Conservation (phyloP, 1,139 yeast species). For the Saccharomycopsis crataegensis region DNA sequence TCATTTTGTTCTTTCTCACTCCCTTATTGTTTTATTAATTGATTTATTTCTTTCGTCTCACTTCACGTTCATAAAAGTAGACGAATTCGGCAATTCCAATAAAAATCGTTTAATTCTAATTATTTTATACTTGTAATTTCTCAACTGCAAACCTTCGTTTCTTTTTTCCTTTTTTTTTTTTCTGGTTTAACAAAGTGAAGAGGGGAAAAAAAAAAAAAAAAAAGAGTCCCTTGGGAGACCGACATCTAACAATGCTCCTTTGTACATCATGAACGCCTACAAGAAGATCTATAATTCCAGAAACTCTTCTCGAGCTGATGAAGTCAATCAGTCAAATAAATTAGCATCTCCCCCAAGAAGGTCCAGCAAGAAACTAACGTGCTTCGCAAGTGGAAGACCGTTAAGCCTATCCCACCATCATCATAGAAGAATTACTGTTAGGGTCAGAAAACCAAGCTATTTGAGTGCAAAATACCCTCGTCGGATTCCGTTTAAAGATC, state of each 20-base stretch:
- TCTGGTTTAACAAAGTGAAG: neutral
- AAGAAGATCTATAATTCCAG: neutral
- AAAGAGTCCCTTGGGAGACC: neutral
- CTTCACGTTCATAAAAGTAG: neutral
- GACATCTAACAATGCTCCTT: too few species aligned
- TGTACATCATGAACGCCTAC: neutral
- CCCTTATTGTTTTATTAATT: neutral
- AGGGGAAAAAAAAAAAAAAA: neutral
- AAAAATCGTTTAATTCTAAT: neutral
- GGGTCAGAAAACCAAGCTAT: slow-evolving; percentile 6
- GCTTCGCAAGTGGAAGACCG: neutral
- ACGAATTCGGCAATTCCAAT: too few species aligned
- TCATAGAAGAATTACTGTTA: neutral
- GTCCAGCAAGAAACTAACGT: neutral
- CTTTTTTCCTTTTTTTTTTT: neutral
- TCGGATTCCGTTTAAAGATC: neutral
- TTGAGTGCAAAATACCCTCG: slow-evolving; percentile 4
- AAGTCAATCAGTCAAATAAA: too few species aligned
- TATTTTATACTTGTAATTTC: neutral
- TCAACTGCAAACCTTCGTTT: neutral
- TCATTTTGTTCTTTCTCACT: neutral
- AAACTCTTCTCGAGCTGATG: neutral
- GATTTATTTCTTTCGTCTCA: neutral
- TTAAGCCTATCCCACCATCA: neutral
- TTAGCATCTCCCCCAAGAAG: neutral